phyloP scores from a whole-genome alignment of 371 early-diverging fungal species.

The Mortierella sp. region DNA sequence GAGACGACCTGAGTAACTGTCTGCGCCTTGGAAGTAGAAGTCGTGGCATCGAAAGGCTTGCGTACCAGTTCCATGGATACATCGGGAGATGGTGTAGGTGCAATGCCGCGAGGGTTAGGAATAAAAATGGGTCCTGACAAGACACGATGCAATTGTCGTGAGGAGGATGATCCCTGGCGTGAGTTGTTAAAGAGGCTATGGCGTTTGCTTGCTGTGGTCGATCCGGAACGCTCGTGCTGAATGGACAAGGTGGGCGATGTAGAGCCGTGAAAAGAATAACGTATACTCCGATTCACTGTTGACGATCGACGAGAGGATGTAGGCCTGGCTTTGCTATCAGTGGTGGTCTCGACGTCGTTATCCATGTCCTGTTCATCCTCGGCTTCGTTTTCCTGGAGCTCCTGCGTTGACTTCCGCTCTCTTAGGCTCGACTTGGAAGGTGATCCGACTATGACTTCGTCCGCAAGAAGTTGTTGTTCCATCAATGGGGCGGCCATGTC shows the following conservation, averaged over 20 bases:
- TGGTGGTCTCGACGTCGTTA: background rate
- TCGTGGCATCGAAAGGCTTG: background rate
- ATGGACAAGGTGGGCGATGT: constrained; percentile 10
- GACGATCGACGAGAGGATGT: constrained; percentile 7
- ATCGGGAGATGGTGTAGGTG: constrained; percentile 34
- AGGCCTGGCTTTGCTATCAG: background rate
- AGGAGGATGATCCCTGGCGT: background rate
- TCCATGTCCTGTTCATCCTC: background rate
- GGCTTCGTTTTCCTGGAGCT: background rate
- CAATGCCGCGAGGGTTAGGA: constrained; percentile 41
- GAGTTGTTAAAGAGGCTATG: background rate
- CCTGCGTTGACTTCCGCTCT: background rate
- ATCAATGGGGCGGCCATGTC: constrained; percentile 13
- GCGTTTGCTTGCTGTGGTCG: background rate
- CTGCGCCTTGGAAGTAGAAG: background rate
- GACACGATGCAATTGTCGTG: constrained; percentile 13
- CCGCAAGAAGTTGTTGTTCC: background rate
- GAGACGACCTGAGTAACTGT: background rate
- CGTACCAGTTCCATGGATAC: constrained; percentile 27
- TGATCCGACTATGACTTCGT: background rate
- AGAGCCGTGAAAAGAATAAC: constrained; percentile 11
- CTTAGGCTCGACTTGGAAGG: background rate
- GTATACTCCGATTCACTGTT: constrained; percentile 2
- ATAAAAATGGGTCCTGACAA: constrained; percentile 28
- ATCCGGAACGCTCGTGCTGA: background rate